Evolutionary conservation across 148 eudicot species (phyloP).

Genomic region (Spergularia bocconei): DNA sequence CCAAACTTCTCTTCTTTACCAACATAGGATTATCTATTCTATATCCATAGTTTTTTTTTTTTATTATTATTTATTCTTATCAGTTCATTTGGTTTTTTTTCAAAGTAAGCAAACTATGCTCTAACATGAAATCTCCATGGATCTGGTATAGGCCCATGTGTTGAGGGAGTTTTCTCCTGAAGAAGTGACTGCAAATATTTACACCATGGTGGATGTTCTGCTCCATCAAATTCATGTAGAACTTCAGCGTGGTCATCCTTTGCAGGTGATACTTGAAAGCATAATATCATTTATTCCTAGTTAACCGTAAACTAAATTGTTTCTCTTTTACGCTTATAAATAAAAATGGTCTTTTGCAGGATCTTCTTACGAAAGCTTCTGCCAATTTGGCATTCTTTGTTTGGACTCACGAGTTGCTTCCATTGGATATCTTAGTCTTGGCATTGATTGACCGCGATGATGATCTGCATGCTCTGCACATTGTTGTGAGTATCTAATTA

Average conservation of each 20-base stretch:
- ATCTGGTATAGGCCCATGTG: constrained; percentile 63
- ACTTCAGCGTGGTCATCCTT: constrained; percentile 73
- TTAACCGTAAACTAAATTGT: background rate
- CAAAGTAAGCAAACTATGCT: constrained; percentile 3
- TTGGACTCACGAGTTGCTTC: constrained; percentile 92
- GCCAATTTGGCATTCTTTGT: constrained; percentile 75
- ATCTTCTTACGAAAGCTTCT: constrained; percentile 76
- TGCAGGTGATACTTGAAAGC: constrained; percentile 50
- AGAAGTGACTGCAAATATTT: constrained; percentile 96
- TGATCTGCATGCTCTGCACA: constrained; percentile 89
- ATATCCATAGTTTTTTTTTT: background rate
- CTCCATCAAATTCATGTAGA: constrained; percentile 88
- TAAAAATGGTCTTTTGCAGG: constrained; percentile 39
- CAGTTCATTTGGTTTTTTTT: background rate
- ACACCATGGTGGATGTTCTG: constrained; percentile 94
- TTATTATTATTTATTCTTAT: background rate
- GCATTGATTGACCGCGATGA: constrained; percentile 98
- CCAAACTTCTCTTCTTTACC: background rate
- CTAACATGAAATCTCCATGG: background rate
- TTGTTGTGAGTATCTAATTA: constrained; percentile 54
- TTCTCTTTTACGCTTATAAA: too few relatives aligned
- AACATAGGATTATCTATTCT: background rate
- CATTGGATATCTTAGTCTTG: constrained; percentile 87
- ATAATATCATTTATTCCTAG: background rate
- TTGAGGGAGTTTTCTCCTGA: constrained; percentile 94